Conservation (phyloP, 2,329 filamentous ascomycete species). For the Simplicillium sp. region DNA sequence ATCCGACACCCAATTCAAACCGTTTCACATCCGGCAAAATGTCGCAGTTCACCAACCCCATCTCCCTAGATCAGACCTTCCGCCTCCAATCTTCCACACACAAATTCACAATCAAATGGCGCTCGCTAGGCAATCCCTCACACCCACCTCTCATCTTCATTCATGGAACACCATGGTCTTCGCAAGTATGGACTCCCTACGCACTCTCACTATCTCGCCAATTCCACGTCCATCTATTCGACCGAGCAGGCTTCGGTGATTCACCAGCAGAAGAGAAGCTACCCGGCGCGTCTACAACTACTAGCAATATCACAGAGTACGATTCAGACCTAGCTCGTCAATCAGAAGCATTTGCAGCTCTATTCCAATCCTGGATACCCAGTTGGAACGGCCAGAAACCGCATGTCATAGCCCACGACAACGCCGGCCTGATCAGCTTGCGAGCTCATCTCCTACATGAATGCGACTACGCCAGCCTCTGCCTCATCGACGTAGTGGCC, state of each 20-base stretch:
- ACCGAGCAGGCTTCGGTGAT: conserved; percentile 33
- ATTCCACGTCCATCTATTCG: conserved; percentile 32
- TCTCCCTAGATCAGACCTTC: conserved; percentile 16
- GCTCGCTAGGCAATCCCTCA: conserved; percentile 18
- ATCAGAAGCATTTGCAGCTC: conserved; percentile 24
- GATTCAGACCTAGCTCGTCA: conserved; percentile 27
- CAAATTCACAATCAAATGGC: conserved; percentile 20
- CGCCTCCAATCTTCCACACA: conserved; percentile 16
- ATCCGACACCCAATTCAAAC: too few species aligned
- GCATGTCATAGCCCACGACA: conserved; percentile 33
- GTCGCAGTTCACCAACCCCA: neutral
- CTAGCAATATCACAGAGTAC: conserved; percentile 11
- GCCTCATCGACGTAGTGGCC: conserved; percentile 31
- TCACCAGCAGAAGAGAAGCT: conserved; percentile 18
- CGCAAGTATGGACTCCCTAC: conserved; percentile 24
- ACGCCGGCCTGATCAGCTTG: conserved; percentile 27
- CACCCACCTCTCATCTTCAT: conserved; percentile 28
- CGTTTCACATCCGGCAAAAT: too few species aligned
- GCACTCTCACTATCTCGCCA: conserved; percentile 22
- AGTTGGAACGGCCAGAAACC: conserved; percentile 15
- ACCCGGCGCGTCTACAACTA: conserved; percentile 1
- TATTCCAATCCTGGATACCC: conserved; percentile 23
- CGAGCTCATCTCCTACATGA: conserved; percentile 24
- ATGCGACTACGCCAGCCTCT: conserved; percentile 25
- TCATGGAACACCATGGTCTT: conserved; percentile 38